Percentiles rank a stretch among this genome's conserved stretches.
Conservation (phyloP, 2,329 filamentous ascomycete genomes). For the Trichoderma sp. region DNA sequence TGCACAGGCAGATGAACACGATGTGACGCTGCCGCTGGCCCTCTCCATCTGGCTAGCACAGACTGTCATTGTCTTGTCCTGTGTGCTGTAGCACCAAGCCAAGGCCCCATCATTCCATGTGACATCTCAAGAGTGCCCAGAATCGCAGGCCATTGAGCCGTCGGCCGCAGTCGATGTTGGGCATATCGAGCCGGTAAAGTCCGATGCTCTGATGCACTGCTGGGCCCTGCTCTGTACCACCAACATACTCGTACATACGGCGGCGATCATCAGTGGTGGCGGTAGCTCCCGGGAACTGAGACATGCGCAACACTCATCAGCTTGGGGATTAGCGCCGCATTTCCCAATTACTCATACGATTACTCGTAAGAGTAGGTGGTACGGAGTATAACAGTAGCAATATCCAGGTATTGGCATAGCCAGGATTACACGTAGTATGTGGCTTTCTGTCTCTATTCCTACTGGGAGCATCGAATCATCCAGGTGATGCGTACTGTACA, state of each 20-base stretch:
- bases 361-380: background rate
- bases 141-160: background rate
- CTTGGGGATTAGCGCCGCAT: background rate
- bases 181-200: background rate
- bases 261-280: background rate
- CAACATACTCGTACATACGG: background rate
- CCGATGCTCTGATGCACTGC: background rate
- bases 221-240: background rate
- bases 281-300: conserved; percentile 13
- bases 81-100: background rate
- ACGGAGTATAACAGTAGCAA: background rate
- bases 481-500: background rate
- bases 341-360: background rate
- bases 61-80: background rate
- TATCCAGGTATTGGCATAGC: background rate
- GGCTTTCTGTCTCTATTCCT: background rate
- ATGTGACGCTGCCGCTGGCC: background rate
- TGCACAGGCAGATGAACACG: background rate
- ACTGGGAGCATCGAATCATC: no score
- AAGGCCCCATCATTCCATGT: background rate
- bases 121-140: background rate
- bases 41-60: background rate
- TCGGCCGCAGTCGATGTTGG: background rate
- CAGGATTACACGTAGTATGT: background rate
- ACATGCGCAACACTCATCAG: conserved; percentile 5